Percentiles rank a stretch among this genome's conserved stretches.
Conservation (phyloP, 192 early-diverging fungal species). For the Linnemannia exigua region DNA sequence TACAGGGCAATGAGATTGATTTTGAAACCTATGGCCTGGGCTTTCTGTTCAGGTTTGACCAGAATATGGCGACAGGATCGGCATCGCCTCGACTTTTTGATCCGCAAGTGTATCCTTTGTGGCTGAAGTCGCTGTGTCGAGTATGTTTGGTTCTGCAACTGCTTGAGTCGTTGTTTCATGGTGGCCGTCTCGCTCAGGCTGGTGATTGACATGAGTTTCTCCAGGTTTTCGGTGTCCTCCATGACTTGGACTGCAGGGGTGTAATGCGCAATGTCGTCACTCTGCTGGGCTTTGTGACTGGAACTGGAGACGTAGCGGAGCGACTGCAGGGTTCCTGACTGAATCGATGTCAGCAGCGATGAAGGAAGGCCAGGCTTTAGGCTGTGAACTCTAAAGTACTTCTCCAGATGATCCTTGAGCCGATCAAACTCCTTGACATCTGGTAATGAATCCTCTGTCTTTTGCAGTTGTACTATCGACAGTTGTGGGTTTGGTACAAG, state of each 20-base stretch:
- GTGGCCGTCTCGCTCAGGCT: slow-evolving; percentile 64
- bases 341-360: slow-evolving; percentile 46
- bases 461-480: slow-evolving; percentile 82
- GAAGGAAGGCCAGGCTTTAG: slow-evolving; percentile 34
- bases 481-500: background rate
- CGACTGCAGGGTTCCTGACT: slow-evolving; percentile 40
- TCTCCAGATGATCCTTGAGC: slow-evolving; percentile 89
- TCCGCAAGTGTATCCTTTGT: slow-evolving; percentile 88
- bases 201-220: slow-evolving; percentile 50
- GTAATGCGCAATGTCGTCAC: slow-evolving; percentile 65
- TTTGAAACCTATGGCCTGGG: slow-evolving; percentile 88
- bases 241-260: slow-evolving; percentile 60
- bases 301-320: slow-evolving; percentile 38
- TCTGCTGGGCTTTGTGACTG: slow-evolving; percentile 41
- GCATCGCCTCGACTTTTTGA: slow-evolving; percentile 90
- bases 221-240: slow-evolving; percentile 61
- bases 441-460: slow-evolving; percentile 74
- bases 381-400: slow-evolving; percentile 69
- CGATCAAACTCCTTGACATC: slow-evolving; percentile 87
- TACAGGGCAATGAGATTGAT: slow-evolving; percentile 91
- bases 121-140: slow-evolving; percentile 74
- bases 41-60: slow-evolving; percentile 94
- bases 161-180: slow-evolving; percentile 70
- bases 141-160: slow-evolving; percentile 75
- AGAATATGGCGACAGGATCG: slow-evolving; percentile 90